These are phyloP conservation scores for Solanum etuberosum DNA, from an alignment of 257 asterid genomes.

Conservation along the genomic window DNA sequence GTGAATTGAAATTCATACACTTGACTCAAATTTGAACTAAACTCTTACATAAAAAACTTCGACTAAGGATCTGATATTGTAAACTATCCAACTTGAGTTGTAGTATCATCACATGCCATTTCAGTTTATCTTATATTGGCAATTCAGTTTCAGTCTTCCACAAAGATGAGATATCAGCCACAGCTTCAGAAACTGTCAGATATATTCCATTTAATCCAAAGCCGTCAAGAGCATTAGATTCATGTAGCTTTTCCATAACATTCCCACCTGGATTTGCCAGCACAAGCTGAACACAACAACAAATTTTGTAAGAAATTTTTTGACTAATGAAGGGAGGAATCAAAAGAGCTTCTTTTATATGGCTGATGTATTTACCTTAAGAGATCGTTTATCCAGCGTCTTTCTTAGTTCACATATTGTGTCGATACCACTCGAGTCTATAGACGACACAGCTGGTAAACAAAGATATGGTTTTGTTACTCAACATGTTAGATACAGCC, in stretches of 20 bases:
- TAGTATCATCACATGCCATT: not conserved
- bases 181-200: slow-evolving; percentile 71
- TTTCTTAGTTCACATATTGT: slow-evolving; percentile 57
- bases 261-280: slow-evolving; percentile 68
- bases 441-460: slow-evolving; percentile 81
- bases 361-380: slow-evolving; percentile 36
- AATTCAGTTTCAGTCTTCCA: slow-evolving; percentile 36
- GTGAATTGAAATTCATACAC: not conserved
- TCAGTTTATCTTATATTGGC: not conserved
- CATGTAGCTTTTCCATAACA: slow-evolving; percentile 69
- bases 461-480: not conserved
- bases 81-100: not conserved
- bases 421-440: slow-evolving; percentile 83
- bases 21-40: not conserved
- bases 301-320: not conserved
- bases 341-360: not conserved
- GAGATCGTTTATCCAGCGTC: slow-evolving; percentile 51
- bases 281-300: slow-evolving; percentile 34
- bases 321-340: not conserved
- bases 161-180: slow-evolving; percentile 45
- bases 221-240: slow-evolving; percentile 37
- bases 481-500: not conserved
- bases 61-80: not conserved
- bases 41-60: not conserved
- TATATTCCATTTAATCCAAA: slow-evolving; percentile 52